phyloP scores from a whole-genome alignment of 192 early-diverging fungal genomes.

The Rhizoclosmatium sp. region DNA sequence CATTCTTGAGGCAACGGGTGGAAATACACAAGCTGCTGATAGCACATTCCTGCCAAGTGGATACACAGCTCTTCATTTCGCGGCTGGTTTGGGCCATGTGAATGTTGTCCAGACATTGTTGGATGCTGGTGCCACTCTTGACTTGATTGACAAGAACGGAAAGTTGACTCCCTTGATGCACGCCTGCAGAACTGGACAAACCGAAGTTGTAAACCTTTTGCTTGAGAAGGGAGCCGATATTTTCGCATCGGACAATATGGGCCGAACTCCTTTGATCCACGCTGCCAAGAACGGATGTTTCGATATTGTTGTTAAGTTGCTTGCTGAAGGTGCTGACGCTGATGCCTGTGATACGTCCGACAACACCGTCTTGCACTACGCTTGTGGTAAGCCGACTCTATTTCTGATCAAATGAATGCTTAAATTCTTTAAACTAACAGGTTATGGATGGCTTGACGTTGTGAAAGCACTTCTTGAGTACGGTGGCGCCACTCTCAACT shows the following conservation, averaged over 20 bases:
- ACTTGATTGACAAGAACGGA: conserved; percentile 39
- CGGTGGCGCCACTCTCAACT: conserved; percentile 48
- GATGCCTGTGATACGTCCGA: conserved; percentile 52
- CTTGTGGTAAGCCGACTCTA: conserved; percentile 32
- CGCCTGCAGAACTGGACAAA: conserved; percentile 34
- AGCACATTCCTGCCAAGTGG: conserved; percentile 48
- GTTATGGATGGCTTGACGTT: conserved; percentile 52
- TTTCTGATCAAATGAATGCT: background rate
- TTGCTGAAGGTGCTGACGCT: conserved; percentile 54
- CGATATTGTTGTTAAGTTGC: conserved; percentile 48
- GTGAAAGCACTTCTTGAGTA: conserved; percentile 51
- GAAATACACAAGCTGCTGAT: conserved; percentile 42
- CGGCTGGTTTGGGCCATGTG: conserved; percentile 40
- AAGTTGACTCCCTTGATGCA: conserved; percentile 39
- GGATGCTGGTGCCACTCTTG: conserved; percentile 46
- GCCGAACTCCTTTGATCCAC: conserved; percentile 37
- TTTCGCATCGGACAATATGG: conserved; percentile 43
- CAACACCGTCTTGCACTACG: conserved; percentile 61
- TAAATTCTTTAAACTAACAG: conserved; percentile 33
- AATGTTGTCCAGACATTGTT: conserved; percentile 51
- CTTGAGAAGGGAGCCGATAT: conserved; percentile 50
- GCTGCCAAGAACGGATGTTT: conserved; percentile 55
- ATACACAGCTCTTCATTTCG: conserved; percentile 46
- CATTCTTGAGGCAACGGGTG: conserved; percentile 37
- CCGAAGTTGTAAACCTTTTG: conserved; percentile 49